These are phyloP conservation scores for Penicillium sp. DNA, from an alignment of 2,329 filamentous ascomycete genomes.

Conservation along the genomic window DNA sequence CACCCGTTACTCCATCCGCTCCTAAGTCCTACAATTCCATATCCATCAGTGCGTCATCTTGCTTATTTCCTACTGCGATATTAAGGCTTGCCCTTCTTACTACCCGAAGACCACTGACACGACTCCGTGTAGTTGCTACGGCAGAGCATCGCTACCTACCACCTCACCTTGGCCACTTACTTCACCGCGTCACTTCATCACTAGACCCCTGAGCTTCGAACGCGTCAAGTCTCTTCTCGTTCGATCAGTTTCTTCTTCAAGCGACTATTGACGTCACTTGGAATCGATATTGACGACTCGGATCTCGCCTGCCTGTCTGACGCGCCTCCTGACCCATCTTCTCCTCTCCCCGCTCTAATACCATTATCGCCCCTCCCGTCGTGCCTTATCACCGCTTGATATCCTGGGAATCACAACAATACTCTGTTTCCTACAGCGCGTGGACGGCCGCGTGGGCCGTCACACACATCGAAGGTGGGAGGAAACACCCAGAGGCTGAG, in stretches of 20 bases:
- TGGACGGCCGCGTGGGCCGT: constrained; percentile 31
- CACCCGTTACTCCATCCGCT: not conserved
- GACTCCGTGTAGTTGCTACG: not conserved
- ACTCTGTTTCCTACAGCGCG: constrained; percentile 15
- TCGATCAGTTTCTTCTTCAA: constrained; percentile 2
- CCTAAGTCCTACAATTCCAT: not conserved
- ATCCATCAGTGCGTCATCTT: not conserved
- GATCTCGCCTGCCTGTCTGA: constrained; percentile 17
- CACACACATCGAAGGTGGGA: constrained; percentile 23
- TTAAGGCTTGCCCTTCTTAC: no score
- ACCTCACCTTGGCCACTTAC: not conserved
- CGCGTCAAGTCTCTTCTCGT: not conserved
- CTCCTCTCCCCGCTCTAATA: constrained; percentile 13
- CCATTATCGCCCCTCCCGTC: not conserved
- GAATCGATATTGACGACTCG: constrained; percentile 13
- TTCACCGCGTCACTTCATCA: no score
- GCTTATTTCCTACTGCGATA: not conserved
- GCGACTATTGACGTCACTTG: not conserved
- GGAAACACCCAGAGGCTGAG: constrained; percentile 4
- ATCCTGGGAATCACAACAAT: constrained; percentile 7
- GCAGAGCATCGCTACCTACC: not conserved
- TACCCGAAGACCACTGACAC: not conserved
- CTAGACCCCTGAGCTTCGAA: not conserved
- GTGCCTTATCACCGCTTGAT: constrained; percentile 1
- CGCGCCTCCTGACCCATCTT: not conserved